Base-by-base conservation (phyloP, 2,329 filamentous ascomycete genomes). In the Beauveria scarabaeidicola region DNA sequence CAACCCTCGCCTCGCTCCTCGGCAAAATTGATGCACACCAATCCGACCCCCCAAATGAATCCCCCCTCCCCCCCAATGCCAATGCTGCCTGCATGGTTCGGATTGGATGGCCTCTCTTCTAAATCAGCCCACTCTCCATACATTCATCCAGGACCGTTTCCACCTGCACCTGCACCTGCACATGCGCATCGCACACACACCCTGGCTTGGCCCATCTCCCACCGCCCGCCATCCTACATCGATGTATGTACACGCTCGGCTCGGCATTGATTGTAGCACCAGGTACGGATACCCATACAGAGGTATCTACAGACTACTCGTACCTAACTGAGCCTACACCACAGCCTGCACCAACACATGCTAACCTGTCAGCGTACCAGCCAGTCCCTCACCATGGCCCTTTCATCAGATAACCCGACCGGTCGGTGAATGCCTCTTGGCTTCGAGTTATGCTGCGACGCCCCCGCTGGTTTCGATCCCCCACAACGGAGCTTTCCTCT, bases 91-190 rank as follows among this genome's bases (percentile, higher is more conserved):
- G 40, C 56, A 58, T 52, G 56, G 25, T 50, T 50, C 47, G 27
- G 40, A 58, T 58, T 50, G 55, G 46, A 58, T 50, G 44, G 36
- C 36, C 54, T 46, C 41, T 41, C 36, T 19, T 23, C 48, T 32
- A 58, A 59, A 53, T 59, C 57, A 59, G 57, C 57, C 57, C 57
- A 59, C 57, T 59, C 40, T 48, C 57, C 57, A 59, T 59, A 52
- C 48, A n/a, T 58, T 17, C 47, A 41, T 51, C 40, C 25, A 23
- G 10, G 23, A 32, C 32, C 29, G 29, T 43, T 41, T 53, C 43
- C 47, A 52, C 56, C 43, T 54, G 52, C 52, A 52, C 56, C 43
- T 54, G 52, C 52, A 54, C 52, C 32, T 51, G 48, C 48, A 51
- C 48, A 58, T 51, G 55, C 46, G 19, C 56, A 58, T 58, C 56